Percentiles rank a stretch among this genome's conserved stretches.
These are phyloP conservation scores for Erigeron canadensis DNA, from an alignment of 129 eudicot species.

Conservation along the genomic window DNA sequence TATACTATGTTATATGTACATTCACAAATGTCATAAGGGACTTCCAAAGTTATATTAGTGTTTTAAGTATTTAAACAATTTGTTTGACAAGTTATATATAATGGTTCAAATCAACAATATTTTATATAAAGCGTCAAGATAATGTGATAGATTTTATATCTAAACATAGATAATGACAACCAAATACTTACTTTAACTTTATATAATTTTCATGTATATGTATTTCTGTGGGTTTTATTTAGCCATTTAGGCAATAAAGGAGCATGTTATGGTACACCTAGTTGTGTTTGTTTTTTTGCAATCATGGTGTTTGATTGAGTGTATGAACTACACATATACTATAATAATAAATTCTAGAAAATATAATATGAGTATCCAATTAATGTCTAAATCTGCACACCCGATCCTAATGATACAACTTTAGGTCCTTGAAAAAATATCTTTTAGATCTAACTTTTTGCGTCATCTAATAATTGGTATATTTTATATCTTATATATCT, in stretches of 20 bases:
- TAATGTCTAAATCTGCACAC: conserved; percentile 27
- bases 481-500: neutral
- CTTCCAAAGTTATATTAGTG: no score
- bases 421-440: conserved; percentile 5
- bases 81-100: no score
- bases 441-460: neutral
- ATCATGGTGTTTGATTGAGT: conserved; percentile 29
- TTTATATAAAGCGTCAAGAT: neutral
- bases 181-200: no score
- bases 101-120: neutral
- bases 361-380: conserved; percentile 22
- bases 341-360: neutral
- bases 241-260: conserved; percentile 29
- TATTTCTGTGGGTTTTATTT: neutral
- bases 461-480: neutral
- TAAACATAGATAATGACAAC: no score
- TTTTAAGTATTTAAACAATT: no score
- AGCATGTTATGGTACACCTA: conserved; percentile 33
- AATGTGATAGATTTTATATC: no score
- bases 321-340: conserved; percentile 14
- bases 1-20: no score
- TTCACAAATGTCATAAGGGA: no score
- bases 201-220: no score
- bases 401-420: neutral
- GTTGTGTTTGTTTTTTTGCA: conserved; percentile 38